Conservation (phyloP, 2,329 filamentous ascomycete genomes). For the Penicillium sclerotigenum region DNA sequence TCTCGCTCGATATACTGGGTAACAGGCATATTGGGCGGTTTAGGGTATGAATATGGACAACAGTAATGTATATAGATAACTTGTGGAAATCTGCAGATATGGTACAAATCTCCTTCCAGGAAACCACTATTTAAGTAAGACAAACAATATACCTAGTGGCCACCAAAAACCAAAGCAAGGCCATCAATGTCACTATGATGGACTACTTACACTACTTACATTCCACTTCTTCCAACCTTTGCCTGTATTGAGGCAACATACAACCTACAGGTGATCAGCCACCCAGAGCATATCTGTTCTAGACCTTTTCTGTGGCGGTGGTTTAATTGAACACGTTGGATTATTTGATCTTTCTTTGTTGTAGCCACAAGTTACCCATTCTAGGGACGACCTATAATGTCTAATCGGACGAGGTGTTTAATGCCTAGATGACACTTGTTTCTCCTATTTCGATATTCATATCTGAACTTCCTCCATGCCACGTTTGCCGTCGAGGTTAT, state of each 20-base stretch:
- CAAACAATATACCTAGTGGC: neutral
- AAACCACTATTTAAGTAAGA: constrained; percentile 1
- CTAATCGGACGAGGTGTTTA: neutral
- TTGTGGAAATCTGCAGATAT: neutral
- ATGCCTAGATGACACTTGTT: neutral
- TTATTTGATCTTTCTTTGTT: neutral
- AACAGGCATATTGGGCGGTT: constrained; percentile 12
- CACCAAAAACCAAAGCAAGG: neutral
- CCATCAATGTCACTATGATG: constrained; percentile 7
- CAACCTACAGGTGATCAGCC: neutral
- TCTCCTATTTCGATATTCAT: neutral
- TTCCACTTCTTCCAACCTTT: neutral
- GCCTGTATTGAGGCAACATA: neutral
- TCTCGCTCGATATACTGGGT: constrained; percentile 18
- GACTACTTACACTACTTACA: neutral
- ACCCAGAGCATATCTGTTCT: neutral
- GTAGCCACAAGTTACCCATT: neutral
- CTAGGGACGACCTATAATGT: neutral
- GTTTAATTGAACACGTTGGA: neutral
- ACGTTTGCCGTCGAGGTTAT: neutral
- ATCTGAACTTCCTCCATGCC: neutral
- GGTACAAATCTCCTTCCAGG: neutral
- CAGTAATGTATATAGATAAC: neutral
- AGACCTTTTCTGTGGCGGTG: constrained; percentile 3
- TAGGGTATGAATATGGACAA: neutral